Percentiles rank a stretch among this genome's conserved stretches.
These are phyloP conservation scores for Talaromyces atroroseus DNA, from an alignment of 2,329 filamentous ascomycete genomes.

Conservation along the genomic window DNA sequence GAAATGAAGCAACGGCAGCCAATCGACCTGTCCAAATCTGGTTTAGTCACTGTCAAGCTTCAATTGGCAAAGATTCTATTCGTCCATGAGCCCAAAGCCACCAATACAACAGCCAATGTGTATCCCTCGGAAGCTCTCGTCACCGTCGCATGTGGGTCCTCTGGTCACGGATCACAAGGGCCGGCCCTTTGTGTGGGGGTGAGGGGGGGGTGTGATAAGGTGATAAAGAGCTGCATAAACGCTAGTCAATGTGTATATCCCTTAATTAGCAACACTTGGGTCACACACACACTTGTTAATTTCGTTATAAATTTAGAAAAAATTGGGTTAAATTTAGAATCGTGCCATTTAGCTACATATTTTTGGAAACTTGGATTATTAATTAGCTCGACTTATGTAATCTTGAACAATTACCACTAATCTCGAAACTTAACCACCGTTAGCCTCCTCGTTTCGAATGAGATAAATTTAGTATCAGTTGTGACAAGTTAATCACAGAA, in stretches of 20 bases:
- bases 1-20: not conserved
- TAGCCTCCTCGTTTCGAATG: not conserved
- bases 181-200: slow-evolving; percentile 9
- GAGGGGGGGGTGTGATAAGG: slow-evolving; percentile 8
- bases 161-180: slow-evolving; percentile 6
- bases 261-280: slow-evolving; percentile 11
- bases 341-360: not conserved
- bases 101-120: not conserved
- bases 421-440: not conserved
- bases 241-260: not conserved
- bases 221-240: slow-evolving; percentile 7
- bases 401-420: not conserved
- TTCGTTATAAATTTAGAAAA: not conserved
- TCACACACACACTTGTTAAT: not conserved
- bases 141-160: not conserved
- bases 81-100: not conserved
- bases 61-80: not conserved
- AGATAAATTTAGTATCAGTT: slow-evolving; percentile 5
- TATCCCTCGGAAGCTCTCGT: not conserved
- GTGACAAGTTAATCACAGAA: not conserved
- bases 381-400: slow-evolving; percentile 6
- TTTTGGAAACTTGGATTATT: not conserved
- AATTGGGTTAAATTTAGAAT: not conserved
- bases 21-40: not conserved
- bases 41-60: slow-evolving; percentile 7